Base-by-base conservation (phyloP, 345 rosid genomes). In the Firmiana major region DNA sequence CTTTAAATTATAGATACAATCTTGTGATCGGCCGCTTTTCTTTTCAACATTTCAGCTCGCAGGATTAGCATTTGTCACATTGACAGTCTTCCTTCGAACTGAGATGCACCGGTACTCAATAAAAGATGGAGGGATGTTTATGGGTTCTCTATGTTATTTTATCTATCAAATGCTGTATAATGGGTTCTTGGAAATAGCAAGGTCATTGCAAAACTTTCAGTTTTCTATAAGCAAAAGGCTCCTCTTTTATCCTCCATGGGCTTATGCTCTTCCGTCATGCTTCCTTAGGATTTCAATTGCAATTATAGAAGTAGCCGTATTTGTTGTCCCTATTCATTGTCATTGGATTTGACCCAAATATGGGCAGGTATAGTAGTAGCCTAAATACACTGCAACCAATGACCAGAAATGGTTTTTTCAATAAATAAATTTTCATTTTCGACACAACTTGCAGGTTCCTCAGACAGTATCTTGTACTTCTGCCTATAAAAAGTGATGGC, bases 151-250 rank as follows among this genome's bases (percentile, higher is more conserved):
- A 78, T 92, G 89, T 87, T 90, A 83, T 77, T 0, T 84, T 40
- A 75, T 86, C 17, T 64, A 75, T 79, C 83, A 71, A 78, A 63
- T 90, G 75, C 82, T 85, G 93, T 89, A 90, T 73, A 88, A 85
- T 67, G 93, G 98, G 42, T 78, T 85, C 88, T 66, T 92, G 0
- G 97, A 93, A 84, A 73, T 92, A 46, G 89, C 51, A 85, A 90
- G 91, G 87, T 93, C 59, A 85, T 93, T 46, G 85, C 83, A 53
- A 93, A 86, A 79, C 98, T 93, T 83, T 90, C 93, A 15, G 90
- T 91, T 53, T 91, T 91, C 72, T 91, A 88, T 87, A 93, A 91
- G 83, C 97, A 93, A 84, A 84, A 97, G 78, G 93, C 89, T 62
- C 85, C 87, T 28, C 82, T 85, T 93, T 87, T 90, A 80, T 81